Evolutionary conservation across 768 basidiomycete genomes (phyloP), one percentile per base, ranked within the genome.

Genomic region (Tulasnella sp.): DNA sequence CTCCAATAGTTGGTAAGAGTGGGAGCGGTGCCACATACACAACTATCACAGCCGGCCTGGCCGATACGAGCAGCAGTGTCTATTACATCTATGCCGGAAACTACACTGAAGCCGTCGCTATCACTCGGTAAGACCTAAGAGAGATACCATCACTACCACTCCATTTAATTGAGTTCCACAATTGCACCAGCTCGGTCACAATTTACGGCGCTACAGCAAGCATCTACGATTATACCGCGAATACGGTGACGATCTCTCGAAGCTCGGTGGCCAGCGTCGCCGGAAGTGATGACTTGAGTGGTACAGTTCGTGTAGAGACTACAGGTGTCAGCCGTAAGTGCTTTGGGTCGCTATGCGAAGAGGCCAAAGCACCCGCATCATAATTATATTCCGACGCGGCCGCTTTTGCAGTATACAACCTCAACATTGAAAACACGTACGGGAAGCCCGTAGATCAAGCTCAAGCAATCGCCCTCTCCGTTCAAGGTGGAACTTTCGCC

Each of bases 261-360:
- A 59, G 60, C 30, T 19, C 9, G 19, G n/a, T 27, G 5, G 70
- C 70, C 4, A 63, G 53, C 8, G 27, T 4, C 19, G 64, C 63
- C 17, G 64, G 64, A 17, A 58, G 63, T 21, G 60, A 65, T 56
- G 63, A 64, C 41, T 27, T 42, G 4, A 64, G 63, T 29, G 64
- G 60, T 11, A 65, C 64, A 11, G 63, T 65, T 26, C 60, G 60
- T 11, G 55, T 65, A 44, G 27, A 29, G 17, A 60, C 63, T 0
- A 32, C 49, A 5, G 63, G 56, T 19, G 55, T 64, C 27, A 59
- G 42, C n/a, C 29, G 19, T 29, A 13, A 44, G 43, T 17, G 41
- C 42, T 23, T n/a, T n/a, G n/a, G n/a, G n/a, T n/a, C n/a, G n/a
- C n/a, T n/a, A n/a, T n/a, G n/a, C n/a, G n/a, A n/a, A n/a, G n/a